Evolutionary conservation across 306 rosid species (phyloP), one percentile per base, ranked within the genome.

Genomic region (Prunus fruticosa): DNA sequence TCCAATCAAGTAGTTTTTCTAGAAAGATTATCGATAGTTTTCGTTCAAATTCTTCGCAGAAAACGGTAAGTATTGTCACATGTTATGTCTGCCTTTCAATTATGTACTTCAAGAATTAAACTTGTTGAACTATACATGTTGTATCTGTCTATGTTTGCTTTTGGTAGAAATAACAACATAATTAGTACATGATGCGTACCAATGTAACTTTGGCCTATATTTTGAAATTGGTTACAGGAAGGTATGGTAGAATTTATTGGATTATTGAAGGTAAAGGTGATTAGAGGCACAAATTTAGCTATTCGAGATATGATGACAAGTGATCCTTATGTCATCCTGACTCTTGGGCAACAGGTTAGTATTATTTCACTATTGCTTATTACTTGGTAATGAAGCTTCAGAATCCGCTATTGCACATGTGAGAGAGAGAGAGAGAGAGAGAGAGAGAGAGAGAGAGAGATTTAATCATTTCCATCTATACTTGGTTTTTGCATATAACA

Each of bases 211-310:
- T 30, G 50, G 75, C 71, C 49, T 66, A 80, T 81, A 78, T 74
- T 74, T 83, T 82, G 72, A 72, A 79, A 63, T 74, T 81, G 74
- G 72, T 77, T 34, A 68, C 97, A 96, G 99, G 87, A 91, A 78
- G 99, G 96, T 76, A 86, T 96, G 99, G 89, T 90, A 25, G 98
- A 96, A 78, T 92, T 89, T 82, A 87, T 93, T 78, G 99, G 99
- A 82, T 54, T 89, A 84, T 85, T 96, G 89, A 96, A 92, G 88
- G 93, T 91, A 77, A 96, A 91, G 84, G 97, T 96, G 83, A 68
- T 89, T 51, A 89, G 81, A 85, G 99, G 99, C 78, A 88, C 90
- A 74, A 67, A 91, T 88, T 89, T 96, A 85, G 99, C 99, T 45
- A 74, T 96, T 78, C 86, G 99, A 74, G 99, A 96, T 79, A 96